Conservation (phyloP, 2,329 filamentous ascomycete genomes). For the Tolypocladium tropicale region DNA sequence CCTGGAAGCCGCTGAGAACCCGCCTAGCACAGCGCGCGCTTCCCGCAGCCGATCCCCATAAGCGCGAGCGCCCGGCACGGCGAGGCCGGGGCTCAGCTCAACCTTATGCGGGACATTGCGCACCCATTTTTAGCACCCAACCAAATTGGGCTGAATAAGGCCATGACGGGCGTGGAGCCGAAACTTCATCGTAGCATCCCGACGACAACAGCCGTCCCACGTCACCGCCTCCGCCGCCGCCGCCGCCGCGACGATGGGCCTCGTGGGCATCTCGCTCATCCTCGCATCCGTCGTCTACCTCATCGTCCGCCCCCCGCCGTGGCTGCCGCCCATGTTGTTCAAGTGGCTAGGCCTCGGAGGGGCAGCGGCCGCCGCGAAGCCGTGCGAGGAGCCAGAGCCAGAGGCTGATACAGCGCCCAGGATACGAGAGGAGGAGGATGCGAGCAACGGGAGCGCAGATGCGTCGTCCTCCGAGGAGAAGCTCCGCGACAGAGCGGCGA, state of each 20-base stretch:
- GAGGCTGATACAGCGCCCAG: conserved; percentile 1
- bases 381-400: neutral
- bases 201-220: neutral
- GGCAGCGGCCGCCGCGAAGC: conserved; percentile 1
- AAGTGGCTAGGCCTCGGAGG: conserved; percentile 10
- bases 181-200: neutral
- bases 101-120: neutral
- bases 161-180: neutral
- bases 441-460: neutral
- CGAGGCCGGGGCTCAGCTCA: too few species aligned
- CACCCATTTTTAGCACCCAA: neutral
- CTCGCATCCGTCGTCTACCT: conserved; percentile 50
- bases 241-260: conserved; percentile 4
- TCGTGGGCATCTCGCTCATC: conserved; percentile 52
- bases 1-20: neutral
- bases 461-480: conserved; percentile 1
- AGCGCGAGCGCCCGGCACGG: neutral
- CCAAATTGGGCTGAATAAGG: neutral
- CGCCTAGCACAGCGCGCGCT: neutral
- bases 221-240: neutral
- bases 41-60: neutral
- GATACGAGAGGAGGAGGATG: neutral
- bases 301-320: conserved; percentile 40
- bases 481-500: conserved; percentile 19
- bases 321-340: conserved; percentile 25